Conservation (phyloP, 306 rosid species). For the Styphnolobium japonicum region DNA sequence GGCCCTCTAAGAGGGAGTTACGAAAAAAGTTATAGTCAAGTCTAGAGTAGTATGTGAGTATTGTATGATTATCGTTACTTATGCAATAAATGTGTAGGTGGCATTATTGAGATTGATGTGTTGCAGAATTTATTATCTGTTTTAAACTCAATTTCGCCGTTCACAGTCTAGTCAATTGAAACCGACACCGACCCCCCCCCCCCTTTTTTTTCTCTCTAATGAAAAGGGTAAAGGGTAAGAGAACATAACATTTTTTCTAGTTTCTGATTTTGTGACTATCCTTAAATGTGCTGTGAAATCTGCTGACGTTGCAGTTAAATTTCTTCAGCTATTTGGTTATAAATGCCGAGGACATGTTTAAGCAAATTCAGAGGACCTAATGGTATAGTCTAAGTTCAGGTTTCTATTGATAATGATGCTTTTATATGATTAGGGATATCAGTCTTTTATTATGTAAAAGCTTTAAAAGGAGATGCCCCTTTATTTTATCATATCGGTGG, state of each 20-base stretch:
- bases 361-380: background rate
- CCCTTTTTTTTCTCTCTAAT: too few species aligned
- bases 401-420: background rate
- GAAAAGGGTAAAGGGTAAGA: background rate
- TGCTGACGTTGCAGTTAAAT: background rate
- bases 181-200: background rate
- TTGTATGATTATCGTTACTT: background rate
- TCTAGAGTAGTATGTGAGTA: too few species aligned
- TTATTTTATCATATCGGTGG: background rate
- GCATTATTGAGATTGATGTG: constrained; percentile 9
- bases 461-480: background rate
- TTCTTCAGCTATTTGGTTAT: background rate
- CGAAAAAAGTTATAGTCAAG: background rate
- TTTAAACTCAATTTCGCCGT: background rate
- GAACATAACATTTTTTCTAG: too few species aligned
- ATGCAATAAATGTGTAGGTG: background rate
- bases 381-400: background rate
- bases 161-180: background rate
- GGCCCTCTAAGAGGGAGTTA: background rate
- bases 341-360: background rate
- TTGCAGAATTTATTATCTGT: background rate
- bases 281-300: background rate
- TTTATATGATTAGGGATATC: background rate
- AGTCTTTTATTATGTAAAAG: background rate
- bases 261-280: background rate